A percentile compares a stretch with the other conserved stretches of the same genome.
Evolutionary conservation across 2,329 filamentous ascomycete species (phyloP).

Genomic region (Pezicula neosporulosa): DNA sequence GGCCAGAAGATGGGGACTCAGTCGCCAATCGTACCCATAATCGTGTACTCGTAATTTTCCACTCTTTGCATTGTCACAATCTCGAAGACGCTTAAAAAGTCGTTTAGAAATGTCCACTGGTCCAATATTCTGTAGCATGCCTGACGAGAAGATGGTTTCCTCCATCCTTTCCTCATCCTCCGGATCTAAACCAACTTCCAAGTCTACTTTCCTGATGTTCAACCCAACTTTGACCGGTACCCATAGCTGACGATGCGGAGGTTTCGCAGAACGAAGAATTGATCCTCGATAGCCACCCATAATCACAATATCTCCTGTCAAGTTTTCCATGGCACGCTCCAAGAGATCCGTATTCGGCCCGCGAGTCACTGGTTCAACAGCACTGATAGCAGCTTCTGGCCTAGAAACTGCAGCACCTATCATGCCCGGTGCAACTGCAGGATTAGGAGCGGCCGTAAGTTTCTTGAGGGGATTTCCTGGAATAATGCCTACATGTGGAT

Average conservation of each 20-base stretch:
- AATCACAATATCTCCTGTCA: constrained; percentile 83
- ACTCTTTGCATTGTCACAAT: constrained; percentile 67
- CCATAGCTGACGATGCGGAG: constrained; percentile 86
- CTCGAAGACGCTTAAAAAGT: constrained; percentile 73
- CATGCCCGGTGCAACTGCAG: constrained; percentile 14
- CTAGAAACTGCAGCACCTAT: constrained; percentile 9
- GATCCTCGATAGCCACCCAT: constrained; percentile 91
- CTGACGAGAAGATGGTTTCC: constrained; percentile 77
- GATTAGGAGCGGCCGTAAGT: constrained; percentile 7
- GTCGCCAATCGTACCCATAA: constrained; percentile 92
- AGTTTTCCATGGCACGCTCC: constrained; percentile 54
- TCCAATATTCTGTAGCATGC: constrained; percentile 88
- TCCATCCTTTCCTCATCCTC: constrained; percentile 84
- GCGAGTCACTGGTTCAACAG: constrained; percentile 24
- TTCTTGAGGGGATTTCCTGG: constrained; percentile 18
- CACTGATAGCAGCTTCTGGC: constrained; percentile 13
- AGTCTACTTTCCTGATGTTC: constrained; percentile 85
- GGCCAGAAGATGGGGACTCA: constrained; percentile 77
- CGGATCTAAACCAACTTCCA: constrained; percentile 78
- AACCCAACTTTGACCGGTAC: constrained; percentile 90
- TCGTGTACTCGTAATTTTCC: constrained; percentile 79
- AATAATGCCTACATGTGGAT: constrained; percentile 23
- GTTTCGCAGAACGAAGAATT: constrained; percentile 77
- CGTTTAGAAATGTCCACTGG: constrained; percentile 86
- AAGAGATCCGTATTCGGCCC: constrained; percentile 40